A percentile compares a stretch with the other conserved stretches of the same genome.
Evolutionary conservation across 805 yeast genomes (phyloP).

Genomic region (Yarrowia phangngaensis): DNA sequence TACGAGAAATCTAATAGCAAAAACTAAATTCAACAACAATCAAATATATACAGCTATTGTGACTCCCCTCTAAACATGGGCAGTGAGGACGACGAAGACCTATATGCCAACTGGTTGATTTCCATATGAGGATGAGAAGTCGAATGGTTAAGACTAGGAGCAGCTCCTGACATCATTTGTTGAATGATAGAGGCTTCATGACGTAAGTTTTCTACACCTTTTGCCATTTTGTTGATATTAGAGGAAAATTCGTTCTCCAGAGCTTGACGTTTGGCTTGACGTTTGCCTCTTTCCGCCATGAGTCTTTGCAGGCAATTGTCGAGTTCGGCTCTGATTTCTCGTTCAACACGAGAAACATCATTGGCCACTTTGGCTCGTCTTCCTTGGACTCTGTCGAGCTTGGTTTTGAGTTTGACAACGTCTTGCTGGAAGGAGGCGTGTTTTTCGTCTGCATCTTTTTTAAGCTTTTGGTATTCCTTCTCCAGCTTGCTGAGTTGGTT

Average conservation of each 20-base stretch:
- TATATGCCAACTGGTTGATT: background rate
- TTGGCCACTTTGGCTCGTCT: constrained; percentile 32
- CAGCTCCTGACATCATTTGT: constrained; percentile 18
- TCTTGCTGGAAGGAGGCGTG: constrained; percentile 32
- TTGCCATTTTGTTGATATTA: constrained; percentile 39
- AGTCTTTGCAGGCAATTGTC: constrained; percentile 34
- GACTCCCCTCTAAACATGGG: constrained; percentile 20
- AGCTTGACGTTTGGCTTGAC: constrained; percentile 36
- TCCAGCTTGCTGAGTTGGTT: constrained; percentile 26
- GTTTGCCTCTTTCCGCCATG: constrained; percentile 32
- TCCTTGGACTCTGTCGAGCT: constrained; percentile 34
- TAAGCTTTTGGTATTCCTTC: constrained; percentile 28
- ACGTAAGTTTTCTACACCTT: constrained; percentile 35
- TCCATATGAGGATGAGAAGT: constrained; percentile 16
- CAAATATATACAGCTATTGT: too few species aligned
- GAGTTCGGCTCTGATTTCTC: constrained; percentile 32
- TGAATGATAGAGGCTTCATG: constrained; percentile 27
- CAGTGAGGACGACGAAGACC: constrained; percentile 1
- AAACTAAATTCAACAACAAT: too few species aligned
- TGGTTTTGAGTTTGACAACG: constrained; percentile 30
- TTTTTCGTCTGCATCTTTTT: constrained; percentile 29
- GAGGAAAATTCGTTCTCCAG: constrained; percentile 38
- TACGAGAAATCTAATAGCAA: too few species aligned
- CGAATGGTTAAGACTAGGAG: constrained; percentile 8
- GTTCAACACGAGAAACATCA: constrained; percentile 36